These are phyloP conservation scores for Penicillium paneum DNA, from an alignment of 2,329 filamentous ascomycete genomes.

Conservation along the genomic window DNA sequence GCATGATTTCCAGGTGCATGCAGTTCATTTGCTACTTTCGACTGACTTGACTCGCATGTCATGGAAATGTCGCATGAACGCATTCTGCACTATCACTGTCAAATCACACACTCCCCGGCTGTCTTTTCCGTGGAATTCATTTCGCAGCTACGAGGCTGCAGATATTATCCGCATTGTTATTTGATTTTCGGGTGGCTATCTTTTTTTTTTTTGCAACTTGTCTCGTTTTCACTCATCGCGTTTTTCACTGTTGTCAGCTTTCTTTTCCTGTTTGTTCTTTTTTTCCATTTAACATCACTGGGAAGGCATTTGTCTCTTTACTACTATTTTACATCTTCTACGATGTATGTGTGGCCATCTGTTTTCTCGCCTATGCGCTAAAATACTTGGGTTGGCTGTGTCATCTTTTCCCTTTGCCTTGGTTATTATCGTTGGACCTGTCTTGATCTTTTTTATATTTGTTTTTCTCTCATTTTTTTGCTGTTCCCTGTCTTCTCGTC, in stretches of 20 bases:
- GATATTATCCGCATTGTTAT: constrained; percentile 9
- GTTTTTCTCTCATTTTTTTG: constrained; percentile 3
- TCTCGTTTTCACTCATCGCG: constrained; percentile 8
- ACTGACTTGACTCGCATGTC: background rate
- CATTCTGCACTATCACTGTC: background rate
- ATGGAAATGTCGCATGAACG: background rate
- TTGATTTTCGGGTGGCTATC: constrained; percentile 30
- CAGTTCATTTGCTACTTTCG: background rate
- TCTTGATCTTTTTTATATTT: constrained; percentile 1
- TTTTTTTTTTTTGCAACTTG: constrained; percentile 12
- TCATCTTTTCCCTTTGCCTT: constrained; percentile 11
- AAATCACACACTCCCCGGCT: background rate
- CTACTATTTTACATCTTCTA: constrained; percentile 1
- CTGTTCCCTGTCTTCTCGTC: constrained; percentile 12
- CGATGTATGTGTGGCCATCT: constrained; percentile 6
- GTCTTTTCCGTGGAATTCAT: constrained; percentile 1
- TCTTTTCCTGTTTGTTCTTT: background rate
- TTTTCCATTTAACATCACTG: constrained; percentile 14
- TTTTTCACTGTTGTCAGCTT: constrained; percentile 4
- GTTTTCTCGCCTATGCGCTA: constrained; percentile 13
- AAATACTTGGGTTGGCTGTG: constrained; percentile 24
- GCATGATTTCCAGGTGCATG: background rate
- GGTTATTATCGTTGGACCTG: background rate
- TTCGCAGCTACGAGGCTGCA: background rate
- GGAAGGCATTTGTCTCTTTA: constrained; percentile 23